Conservation (phyloP, 2,329 filamentous ascomycete species). For the Apiospora hydei region DNA sequence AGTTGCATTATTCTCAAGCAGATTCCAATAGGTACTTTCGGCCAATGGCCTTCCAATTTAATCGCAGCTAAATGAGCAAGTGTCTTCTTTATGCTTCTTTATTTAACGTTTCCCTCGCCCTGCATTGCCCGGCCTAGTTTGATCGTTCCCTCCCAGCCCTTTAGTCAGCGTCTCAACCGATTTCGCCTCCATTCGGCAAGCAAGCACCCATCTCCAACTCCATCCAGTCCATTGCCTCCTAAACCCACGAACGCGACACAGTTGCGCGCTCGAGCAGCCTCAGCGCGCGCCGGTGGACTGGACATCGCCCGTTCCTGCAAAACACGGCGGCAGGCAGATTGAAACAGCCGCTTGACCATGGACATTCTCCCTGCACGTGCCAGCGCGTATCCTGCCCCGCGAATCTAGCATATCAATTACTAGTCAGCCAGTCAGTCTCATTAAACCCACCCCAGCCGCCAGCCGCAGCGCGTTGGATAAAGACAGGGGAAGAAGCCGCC, state of each 20-base stretch:
- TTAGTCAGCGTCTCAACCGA: slow-evolving; percentile 10
- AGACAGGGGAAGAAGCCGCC: not conserved
- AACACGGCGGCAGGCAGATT: not conserved
- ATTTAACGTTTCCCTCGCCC: not conserved
- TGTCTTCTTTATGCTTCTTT: not conserved
- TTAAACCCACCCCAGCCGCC: not conserved
- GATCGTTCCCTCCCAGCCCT: not conserved
- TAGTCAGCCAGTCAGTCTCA: not conserved
- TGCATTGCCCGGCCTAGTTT: not conserved
- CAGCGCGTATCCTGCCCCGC: slow-evolving; percentile 16
- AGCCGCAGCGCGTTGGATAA: not conserved
- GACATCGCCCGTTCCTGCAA: not conserved
- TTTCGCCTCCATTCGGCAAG: not conserved
- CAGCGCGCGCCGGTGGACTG: not conserved
- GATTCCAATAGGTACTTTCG: not conserved
- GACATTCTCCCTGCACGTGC: slow-evolving; percentile 15
- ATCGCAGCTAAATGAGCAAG: not conserved
- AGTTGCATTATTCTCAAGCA: not conserved
- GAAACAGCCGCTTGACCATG: not conserved
- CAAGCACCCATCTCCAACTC: not conserved
- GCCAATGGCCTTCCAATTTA: not conserved
- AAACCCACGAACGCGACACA: not conserved
- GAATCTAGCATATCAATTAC: not conserved
- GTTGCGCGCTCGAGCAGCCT: not conserved
- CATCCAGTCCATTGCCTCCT: not conserved